Conservation (phyloP, 1,139 yeast species). For the Blastobotrys buckinghamii region DNA sequence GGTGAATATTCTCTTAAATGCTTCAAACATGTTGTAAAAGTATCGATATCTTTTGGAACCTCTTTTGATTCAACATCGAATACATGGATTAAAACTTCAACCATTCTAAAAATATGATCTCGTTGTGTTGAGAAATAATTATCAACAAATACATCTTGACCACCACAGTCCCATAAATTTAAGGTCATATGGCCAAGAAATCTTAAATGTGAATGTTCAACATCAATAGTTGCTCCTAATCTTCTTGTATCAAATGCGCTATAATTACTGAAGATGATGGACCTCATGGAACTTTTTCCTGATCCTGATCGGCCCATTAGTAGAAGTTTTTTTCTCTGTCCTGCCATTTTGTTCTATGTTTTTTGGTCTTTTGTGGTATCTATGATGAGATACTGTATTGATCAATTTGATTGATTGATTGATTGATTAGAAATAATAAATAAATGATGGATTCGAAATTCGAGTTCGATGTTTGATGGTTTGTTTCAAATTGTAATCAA, state of each 20-base stretch:
- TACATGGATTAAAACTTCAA: slow-evolving; percentile 94
- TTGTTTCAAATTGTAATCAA: no score
- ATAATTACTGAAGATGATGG: slow-evolving; percentile 87
- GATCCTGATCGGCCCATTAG: slow-evolving; percentile 91
- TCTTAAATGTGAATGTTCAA: slow-evolving; percentile 90
- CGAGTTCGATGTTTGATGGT: no score
- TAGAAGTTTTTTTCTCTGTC: slow-evolving; percentile 42
- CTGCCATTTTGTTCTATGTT: not conserved
- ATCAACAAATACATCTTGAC: slow-evolving; percentile 93
- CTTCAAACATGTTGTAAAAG: slow-evolving; percentile 76
- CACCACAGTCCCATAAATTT: slow-evolving; percentile 96
- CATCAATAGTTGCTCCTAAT: slow-evolving; percentile 95
- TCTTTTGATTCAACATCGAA: slow-evolving; percentile 94
- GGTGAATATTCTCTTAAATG: slow-evolving; percentile 84
- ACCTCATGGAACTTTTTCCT: slow-evolving; percentile 96
- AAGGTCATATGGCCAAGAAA: slow-evolving; percentile 93
- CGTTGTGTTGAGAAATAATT: slow-evolving; percentile 82
- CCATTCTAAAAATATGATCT: slow-evolving; percentile 91
- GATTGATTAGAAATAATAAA: no score
- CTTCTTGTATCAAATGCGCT: slow-evolving; percentile 95
- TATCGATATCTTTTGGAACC: slow-evolving; percentile 88
- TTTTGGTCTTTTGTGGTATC: not conserved
- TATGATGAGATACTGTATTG: no score
- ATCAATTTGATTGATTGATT: no score
- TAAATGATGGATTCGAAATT: no score